A percentile compares a stretch with the other conserved stretches of the same genome.
These are phyloP conservation scores for Rhizophora apiculata DNA, from an alignment of 345 rosid species.

Conservation along the genomic window DNA sequence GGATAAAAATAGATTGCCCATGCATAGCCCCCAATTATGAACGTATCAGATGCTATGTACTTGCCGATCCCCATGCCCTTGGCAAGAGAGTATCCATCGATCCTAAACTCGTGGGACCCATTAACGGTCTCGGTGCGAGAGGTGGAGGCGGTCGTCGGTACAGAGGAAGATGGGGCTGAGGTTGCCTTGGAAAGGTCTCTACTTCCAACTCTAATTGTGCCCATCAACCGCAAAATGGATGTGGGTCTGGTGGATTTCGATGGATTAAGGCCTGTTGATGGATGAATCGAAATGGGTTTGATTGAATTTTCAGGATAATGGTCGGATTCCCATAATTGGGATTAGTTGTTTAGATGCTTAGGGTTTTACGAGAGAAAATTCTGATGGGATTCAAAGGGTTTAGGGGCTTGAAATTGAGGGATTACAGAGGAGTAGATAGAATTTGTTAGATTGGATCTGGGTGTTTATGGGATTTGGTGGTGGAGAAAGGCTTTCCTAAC, in stretches of 20 bases:
- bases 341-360: conserved; percentile 7
- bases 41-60: conserved; percentile 56
- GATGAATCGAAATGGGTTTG: conserved; percentile 6
- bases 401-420: not conserved
- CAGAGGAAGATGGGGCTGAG: conserved; percentile 24
- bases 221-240: conserved; percentile 45
- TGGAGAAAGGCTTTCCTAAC: not conserved
- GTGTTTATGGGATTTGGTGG: too few species aligned
- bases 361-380: conserved; percentile 5
- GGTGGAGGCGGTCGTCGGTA: conserved; percentile 36
- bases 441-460: not conserved
- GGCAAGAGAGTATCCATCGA: conserved; percentile 57
- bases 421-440: not conserved
- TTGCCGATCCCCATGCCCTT: conserved; percentile 70
- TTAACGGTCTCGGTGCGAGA: conserved; percentile 50
- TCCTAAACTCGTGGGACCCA: conserved; percentile 64
- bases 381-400: too few species aligned
- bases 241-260: conserved; percentile 1
- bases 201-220: conserved; percentile 40
- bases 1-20: conserved; percentile 83
- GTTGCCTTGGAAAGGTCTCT: conserved; percentile 39
- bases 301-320: not conserved
- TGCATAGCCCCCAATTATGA: conserved; percentile 59
- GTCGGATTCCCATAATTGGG: not conserved
- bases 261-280: not conserved